Conservation (phyloP, 495 filamentous ascomycete species). For the Penicillium herquei region DNA sequence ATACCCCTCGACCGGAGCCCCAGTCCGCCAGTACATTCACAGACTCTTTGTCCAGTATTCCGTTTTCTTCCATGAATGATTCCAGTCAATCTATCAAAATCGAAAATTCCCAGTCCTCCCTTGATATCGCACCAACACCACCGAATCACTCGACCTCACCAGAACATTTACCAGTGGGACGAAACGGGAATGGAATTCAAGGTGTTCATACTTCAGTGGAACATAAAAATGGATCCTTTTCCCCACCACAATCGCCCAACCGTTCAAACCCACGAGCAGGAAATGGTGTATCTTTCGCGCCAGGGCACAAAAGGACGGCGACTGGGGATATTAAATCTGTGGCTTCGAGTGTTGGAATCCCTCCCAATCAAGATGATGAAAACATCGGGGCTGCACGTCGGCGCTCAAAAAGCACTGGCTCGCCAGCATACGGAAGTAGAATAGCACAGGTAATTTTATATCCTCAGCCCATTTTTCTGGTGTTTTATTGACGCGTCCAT, state of each 20-base stretch:
- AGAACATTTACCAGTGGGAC: slow-evolving; percentile 10
- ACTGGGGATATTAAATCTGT: slow-evolving; percentile 60
- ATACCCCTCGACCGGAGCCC: slow-evolving; percentile 18
- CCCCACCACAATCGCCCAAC: slow-evolving; percentile 9
- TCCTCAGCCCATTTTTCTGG: slow-evolving; percentile 15
- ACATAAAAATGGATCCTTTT: slow-evolving; percentile 11
- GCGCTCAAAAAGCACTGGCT: slow-evolving; percentile 70
- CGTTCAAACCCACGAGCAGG: slow-evolving; percentile 9
- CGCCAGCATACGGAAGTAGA: slow-evolving; percentile 57
- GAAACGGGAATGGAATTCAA: slow-evolving; percentile 4
- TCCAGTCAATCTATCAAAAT: slow-evolving; percentile 10
- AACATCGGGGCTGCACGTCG: slow-evolving; percentile 23
- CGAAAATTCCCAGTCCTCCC: slow-evolving; percentile 4
- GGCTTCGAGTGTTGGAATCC: slow-evolving; percentile 36
- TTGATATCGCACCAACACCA: slow-evolving; percentile 10
- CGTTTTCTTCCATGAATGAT: slow-evolving; percentile 16
- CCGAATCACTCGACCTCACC: slow-evolving; percentile 7
- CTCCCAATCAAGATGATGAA: slow-evolving; percentile 21
- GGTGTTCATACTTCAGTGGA: slow-evolving; percentile 10
- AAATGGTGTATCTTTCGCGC: slow-evolving; percentile 12
- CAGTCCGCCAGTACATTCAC: slow-evolving; percentile 22
- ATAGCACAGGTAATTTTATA: slow-evolving; percentile 68
- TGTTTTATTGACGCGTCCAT: slow-evolving; percentile 11
- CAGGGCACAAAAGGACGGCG: slow-evolving; percentile 60
- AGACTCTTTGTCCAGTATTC: slow-evolving; percentile 17